A percentile compares a stretch with the other conserved stretches of the same genome.
Evolutionary conservation across 768 basidiomycete species (phyloP).

Genomic region (Phylloporus rhodoxanthus): DNA sequence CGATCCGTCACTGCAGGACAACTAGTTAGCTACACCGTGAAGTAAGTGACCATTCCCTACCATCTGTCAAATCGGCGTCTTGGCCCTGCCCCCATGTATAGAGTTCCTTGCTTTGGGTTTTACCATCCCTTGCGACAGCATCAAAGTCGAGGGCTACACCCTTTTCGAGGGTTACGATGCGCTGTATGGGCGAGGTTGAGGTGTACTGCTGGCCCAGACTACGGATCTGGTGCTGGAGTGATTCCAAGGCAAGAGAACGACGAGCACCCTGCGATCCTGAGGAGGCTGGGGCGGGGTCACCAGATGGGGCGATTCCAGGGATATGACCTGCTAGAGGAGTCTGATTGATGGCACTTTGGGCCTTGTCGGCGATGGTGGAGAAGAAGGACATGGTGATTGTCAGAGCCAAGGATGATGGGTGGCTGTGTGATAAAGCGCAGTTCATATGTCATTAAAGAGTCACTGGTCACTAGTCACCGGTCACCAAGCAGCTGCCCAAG

Average conservation of each 20-base stretch:
- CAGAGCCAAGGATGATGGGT: conserved; percentile 12
- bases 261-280: conserved; percentile 34
- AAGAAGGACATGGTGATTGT: conserved; percentile 53
- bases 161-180: conserved; percentile 73
- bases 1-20: conserved; percentile 63
- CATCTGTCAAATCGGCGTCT: conserved; percentile 68
- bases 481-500: conserved; percentile 4
- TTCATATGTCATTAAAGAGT: no score
- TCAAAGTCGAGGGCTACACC: conserved; percentile 74
- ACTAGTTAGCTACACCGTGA: not conserved
- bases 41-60: conserved; percentile 32
- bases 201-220: conserved; percentile 73
- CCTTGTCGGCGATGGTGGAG: conserved; percentile 67
- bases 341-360: conserved; percentile 62
- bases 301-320: conserved; percentile 38
- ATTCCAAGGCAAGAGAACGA: conserved; percentile 54
- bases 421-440: conserved; percentile 16
- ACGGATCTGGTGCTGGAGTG: conserved; percentile 68
- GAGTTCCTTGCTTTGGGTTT: conserved; percentile 76
- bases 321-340: conserved; percentile 54
- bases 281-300: conserved; percentile 39
- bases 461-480: no score
- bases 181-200: conserved; percentile 62
- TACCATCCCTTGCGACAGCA: conserved; percentile 55
- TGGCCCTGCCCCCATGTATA: conserved; percentile 81